phyloP scores from a whole-genome alignment of 169 alveolate species.

The Cryptosporidium ubiquitum region DNA sequence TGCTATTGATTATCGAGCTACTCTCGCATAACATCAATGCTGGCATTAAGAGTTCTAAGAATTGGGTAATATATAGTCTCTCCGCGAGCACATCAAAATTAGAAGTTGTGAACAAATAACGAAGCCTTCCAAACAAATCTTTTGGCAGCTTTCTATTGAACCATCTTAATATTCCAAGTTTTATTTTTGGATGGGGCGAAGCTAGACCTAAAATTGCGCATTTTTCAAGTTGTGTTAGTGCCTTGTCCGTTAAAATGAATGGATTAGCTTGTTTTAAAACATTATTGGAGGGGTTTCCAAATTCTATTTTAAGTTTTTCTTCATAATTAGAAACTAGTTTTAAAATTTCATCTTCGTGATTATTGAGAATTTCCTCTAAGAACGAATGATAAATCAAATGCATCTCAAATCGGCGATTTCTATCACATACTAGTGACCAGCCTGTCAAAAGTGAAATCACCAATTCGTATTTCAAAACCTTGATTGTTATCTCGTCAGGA shows the following conservation, averaged over 20 bases:
- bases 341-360: conserved; percentile 13
- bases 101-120: conserved; percentile 44
- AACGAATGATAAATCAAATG: conserved; percentile 51
- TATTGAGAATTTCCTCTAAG: conserved; percentile 5
- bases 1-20: neutral
- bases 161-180: conserved; percentile 28
- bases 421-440: conserved; percentile 63
- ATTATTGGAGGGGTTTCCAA: neutral
- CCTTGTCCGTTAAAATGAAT: neutral
- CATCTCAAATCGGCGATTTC: conserved; percentile 43
- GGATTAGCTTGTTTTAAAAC: neutral
- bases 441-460: conserved; percentile 17
- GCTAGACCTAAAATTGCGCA: conserved; percentile 63
- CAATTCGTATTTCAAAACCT: conserved; percentile 18
- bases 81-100: conserved; percentile 70
- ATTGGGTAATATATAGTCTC: conserved; percentile 58
- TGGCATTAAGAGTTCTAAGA: conserved; percentile 41
- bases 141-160: conserved; percentile 44
- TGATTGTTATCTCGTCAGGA: neutral
- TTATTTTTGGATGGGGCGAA: conserved; percentile 58
- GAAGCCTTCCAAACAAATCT: conserved; percentile 54
- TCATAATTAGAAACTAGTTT: neutral
- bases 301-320: neutral
- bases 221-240: conserved; percentile 3
- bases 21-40: neutral